These are phyloP conservation scores for Orbilia quercus DNA, from an alignment of 2,329 filamentous ascomycete genomes.

Conservation along the genomic window DNA sequence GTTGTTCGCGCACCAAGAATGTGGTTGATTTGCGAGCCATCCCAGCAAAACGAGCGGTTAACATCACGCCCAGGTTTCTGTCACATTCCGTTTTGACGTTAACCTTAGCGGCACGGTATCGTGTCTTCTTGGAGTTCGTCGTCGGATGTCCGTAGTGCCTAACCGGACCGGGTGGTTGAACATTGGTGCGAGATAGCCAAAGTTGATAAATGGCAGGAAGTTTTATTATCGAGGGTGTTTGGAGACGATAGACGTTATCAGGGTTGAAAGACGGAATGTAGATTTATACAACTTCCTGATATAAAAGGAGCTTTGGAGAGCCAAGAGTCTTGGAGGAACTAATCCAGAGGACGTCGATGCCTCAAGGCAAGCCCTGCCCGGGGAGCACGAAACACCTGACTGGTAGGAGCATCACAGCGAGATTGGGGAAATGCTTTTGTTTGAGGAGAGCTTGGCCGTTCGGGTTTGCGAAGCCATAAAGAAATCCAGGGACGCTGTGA, in stretches of 20 bases:
- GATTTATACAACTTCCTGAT: slow-evolving; percentile 50
- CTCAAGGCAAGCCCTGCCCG: slow-evolving; percentile 10
- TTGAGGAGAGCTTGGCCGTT: slow-evolving; percentile 7
- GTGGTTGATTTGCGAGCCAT: slow-evolving; percentile 36
- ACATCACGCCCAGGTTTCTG: slow-evolving; percentile 48
- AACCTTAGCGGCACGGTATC: slow-evolving; percentile 18
- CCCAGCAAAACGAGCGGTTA: slow-evolving; percentile 29
- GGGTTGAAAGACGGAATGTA: slow-evolving; percentile 48
- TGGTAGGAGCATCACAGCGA: slow-evolving; percentile 23
- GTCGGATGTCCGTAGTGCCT: slow-evolving; percentile 40
- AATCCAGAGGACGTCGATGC: neutral
- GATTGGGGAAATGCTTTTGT: slow-evolving; percentile 23
- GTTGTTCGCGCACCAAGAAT: slow-evolving; percentile 49
- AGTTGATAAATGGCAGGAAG: slow-evolving; percentile 20
- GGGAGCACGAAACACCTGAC: slow-evolving; percentile 43
- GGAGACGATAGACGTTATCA: slow-evolving; percentile 47
- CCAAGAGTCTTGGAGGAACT: slow-evolving; percentile 52
- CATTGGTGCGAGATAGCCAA: slow-evolving; percentile 13
- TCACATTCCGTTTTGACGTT: slow-evolving; percentile 53
- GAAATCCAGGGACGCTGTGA: slow-evolving; percentile 27
- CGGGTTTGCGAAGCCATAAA: neutral
- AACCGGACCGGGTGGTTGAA: slow-evolving; percentile 20
- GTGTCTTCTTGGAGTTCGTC: slow-evolving; percentile 16
- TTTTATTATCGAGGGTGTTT: slow-evolving; percentile 22
- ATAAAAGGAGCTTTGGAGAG: slow-evolving; percentile 43